These are phyloP conservation scores for Raphanus hybrid DNA, from an alignment of 441 rosid genomes.

Conservation along the genomic window DNA sequence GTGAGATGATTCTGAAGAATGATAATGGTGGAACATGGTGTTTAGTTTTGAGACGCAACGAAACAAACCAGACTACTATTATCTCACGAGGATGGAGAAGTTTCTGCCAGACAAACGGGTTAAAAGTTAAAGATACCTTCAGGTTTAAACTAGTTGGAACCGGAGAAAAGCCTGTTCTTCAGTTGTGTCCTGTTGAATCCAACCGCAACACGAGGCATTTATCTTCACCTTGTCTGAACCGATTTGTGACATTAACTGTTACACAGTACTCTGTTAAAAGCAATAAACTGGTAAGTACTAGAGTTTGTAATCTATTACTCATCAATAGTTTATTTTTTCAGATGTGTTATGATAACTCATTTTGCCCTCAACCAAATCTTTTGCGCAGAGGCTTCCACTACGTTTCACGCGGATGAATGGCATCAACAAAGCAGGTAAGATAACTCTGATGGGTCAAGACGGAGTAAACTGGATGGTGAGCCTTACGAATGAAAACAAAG, in stretches of 20 bases:
- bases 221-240: slow-evolving; percentile 19
- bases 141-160: slow-evolving; percentile 32
- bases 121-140: slow-evolving; percentile 25
- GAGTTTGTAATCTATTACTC: no score
- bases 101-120: slow-evolving; percentile 27
- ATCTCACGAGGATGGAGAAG: slow-evolving; percentile 26
- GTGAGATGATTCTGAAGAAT: slow-evolving; percentile 33
- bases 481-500: no score
- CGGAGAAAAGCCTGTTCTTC: slow-evolving; percentile 9
- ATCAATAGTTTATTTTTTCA: neutral
- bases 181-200: slow-evolving; percentile 20
- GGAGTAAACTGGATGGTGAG: no score
- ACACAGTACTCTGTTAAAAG: slow-evolving; percentile 4
- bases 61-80: neutral
- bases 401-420: no score
- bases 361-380: neutral
- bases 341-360: neutral
- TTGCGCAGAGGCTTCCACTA: no score
- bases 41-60: slow-evolving; percentile 14
- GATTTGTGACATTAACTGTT: slow-evolving; percentile 29
- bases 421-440: no score
- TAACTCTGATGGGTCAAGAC: no score
- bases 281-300: slow-evolving; percentile 18
- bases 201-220: neutral
- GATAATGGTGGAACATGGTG: slow-evolving; percentile 21